A percentile compares a stretch with the other conserved stretches of the same genome.
phyloP scores from a whole-genome alignment of 306 rosid species.

The Fragaria vesca region DNA sequence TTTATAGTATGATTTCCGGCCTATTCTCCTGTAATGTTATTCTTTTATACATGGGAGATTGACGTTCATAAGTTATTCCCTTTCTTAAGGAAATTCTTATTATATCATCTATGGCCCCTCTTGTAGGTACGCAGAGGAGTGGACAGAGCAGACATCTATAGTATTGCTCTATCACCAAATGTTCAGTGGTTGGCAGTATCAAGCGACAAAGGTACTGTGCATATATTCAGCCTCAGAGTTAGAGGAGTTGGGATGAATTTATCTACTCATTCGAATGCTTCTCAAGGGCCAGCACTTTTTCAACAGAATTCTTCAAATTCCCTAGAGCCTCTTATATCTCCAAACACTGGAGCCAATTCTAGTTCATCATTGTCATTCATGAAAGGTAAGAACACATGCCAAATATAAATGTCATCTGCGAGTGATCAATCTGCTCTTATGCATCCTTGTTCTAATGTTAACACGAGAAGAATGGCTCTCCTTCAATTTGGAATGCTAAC shows the following conservation, averaged over 20 bases:
- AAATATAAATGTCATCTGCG: not conserved
- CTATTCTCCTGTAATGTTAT: not conserved
- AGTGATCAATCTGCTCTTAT: constrained; percentile 13
- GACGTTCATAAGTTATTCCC: not conserved
- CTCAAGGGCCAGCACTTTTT: constrained; percentile 52
- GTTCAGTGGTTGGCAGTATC: constrained; percentile 95
- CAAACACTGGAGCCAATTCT: constrained; percentile 73
- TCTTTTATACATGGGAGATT: not conserved
- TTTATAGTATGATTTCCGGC: not conserved
- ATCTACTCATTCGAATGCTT: constrained; percentile 33
- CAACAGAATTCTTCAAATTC: constrained; percentile 78
- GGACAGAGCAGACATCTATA: constrained; percentile 84
- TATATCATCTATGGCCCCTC: constrained; percentile 1
- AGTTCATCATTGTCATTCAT: constrained; percentile 85
- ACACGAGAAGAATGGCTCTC: not conserved
- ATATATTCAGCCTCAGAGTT: constrained; percentile 82
- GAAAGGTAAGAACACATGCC: constrained; percentile 58
- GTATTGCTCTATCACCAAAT: constrained; percentile 79
- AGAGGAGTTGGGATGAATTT: constrained; percentile 69
- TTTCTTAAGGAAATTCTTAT: not conserved
- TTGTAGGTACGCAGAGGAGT: constrained; percentile 88
- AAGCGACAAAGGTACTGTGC: constrained; percentile 94
- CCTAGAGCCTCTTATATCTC: constrained; percentile 70
- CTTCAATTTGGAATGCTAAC: not conserved
- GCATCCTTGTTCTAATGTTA: not conserved